phyloP scores from a whole-genome alignment of 108 stramenopile genomes.

The Bacterosira constricta region DNA sequence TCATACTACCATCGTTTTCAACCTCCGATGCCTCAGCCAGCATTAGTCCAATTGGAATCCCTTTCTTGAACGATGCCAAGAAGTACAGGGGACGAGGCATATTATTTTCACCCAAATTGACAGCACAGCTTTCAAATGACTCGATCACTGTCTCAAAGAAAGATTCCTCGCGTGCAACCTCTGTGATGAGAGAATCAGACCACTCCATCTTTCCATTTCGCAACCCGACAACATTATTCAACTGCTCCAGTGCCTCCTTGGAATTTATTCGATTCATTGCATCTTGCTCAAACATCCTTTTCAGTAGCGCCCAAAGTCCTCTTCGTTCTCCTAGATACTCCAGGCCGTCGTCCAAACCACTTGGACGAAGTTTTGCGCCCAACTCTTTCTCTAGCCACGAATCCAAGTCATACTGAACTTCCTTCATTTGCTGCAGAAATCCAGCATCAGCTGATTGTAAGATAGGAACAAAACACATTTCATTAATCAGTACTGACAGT shows the following conservation, averaged over 20 bases:
- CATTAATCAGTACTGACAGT: not conserved
- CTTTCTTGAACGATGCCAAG: slow-evolving; percentile 76
- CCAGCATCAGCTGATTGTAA: slow-evolving; percentile 59
- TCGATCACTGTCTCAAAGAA: slow-evolving; percentile 70
- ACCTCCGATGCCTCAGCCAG: slow-evolving; percentile 60
- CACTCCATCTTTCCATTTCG: slow-evolving; percentile 22
- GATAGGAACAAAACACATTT: no score
- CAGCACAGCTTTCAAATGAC: slow-evolving; percentile 53
- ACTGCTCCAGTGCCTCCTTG: slow-evolving; percentile 45
- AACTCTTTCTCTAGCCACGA: slow-evolving; percentile 66
- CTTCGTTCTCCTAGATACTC: slow-evolving; percentile 59
- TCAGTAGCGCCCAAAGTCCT: slow-evolving; percentile 68
- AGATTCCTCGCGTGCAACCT: slow-evolving; percentile 38
- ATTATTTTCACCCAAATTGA: slow-evolving; percentile 18
- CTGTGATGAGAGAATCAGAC: slow-evolving; percentile 19
- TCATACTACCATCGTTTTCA: slow-evolving; percentile 43
- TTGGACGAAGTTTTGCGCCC: slow-evolving; percentile 57
- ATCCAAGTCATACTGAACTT: slow-evolving; percentile 68
- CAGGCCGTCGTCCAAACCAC: slow-evolving; percentile 66
- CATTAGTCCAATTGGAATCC: slow-evolving; percentile 60
- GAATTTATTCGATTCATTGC: slow-evolving; percentile 60
- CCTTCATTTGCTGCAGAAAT: slow-evolving; percentile 69
- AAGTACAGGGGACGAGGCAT: slow-evolving; percentile 78
- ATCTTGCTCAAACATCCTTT: slow-evolving; percentile 52
- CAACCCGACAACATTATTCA: slow-evolving; percentile 36